These are phyloP conservation scores for Alopecurus myosuroides DNA, from an alignment of 176 grass and related monocot genomes.

Conservation along the genomic window DNA sequence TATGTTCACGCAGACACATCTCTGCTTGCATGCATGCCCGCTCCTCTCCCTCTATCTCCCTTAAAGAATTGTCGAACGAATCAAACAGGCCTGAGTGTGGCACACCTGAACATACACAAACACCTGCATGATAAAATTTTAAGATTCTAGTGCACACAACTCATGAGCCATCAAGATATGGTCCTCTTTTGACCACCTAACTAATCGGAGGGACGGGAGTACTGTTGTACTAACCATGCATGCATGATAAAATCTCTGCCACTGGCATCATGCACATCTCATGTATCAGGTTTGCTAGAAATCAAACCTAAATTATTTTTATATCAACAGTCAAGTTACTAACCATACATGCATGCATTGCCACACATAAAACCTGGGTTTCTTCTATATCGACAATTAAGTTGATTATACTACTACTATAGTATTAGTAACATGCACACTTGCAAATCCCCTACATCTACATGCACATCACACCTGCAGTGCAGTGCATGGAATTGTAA, in stretches of 20 bases:
- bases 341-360: too few species aligned
- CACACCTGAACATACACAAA: conserved; percentile 30
- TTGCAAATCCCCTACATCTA: too few species aligned
- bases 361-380: not conserved
- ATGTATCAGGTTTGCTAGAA: not conserved
- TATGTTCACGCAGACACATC: not conserved
- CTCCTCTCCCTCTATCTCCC: too few species aligned
- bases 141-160: conserved; percentile 24
- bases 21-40: not conserved
- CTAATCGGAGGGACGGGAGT: not conserved
- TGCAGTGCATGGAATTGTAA: not conserved
- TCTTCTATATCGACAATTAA: not conserved
- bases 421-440: not conserved
- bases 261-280: not conserved
- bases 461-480: conserved; percentile 1
- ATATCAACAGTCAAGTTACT: not conserved
- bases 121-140: conserved; percentile 5
- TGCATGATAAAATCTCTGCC: not conserved
- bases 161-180: conserved; percentile 28
- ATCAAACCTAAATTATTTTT: not conserved
- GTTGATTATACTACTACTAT: not conserved
- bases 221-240: not conserved
- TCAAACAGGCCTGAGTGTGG: not conserved
- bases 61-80: not conserved
- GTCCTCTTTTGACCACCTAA: conserved; percentile 25